phyloP scores from a whole-genome alignment of 2,329 filamentous ascomycete genomes.

The Didymosphaeria variabile region DNA sequence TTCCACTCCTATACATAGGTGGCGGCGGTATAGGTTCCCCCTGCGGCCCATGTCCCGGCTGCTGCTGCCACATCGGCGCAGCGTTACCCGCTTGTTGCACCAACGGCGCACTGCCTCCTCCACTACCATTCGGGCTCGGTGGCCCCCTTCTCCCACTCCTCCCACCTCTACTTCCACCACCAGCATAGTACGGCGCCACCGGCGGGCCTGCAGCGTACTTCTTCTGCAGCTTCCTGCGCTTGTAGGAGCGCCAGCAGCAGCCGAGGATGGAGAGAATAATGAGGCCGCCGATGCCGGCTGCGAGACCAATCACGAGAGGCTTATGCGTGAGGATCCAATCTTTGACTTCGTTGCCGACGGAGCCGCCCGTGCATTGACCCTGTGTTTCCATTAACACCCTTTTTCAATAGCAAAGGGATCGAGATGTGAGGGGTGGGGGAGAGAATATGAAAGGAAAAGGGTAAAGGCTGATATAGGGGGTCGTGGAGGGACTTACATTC shows the following conservation, averaged over 20 bases:
- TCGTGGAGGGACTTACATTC: conserved; percentile 61
- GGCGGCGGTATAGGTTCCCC: not conserved
- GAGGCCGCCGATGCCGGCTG: conserved; percentile 74
- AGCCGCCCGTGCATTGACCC: conserved; percentile 78
- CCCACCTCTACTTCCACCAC: not conserved
- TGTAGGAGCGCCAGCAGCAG: conserved; percentile 69
- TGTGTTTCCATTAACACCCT: conserved; percentile 29
- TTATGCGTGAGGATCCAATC: conserved; percentile 82
- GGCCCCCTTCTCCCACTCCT: conserved; percentile 9
- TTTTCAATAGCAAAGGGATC: too few species aligned
- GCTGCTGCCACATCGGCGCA: conserved; percentile 1
- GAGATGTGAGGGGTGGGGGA: not conserved
- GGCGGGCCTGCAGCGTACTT: conserved; percentile 32
- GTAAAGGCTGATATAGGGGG: not conserved
- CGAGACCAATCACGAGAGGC: conserved; percentile 82
- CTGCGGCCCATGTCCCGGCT: not conserved
- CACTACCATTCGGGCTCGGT: not conserved
- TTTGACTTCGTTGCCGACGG: conserved; percentile 73
- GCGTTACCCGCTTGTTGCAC: not conserved
- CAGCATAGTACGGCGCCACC: conserved; percentile 23
- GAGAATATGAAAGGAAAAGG: not conserved
- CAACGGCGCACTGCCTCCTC: not conserved
- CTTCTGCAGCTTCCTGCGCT: conserved; percentile 34
- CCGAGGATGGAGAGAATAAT: conserved; percentile 70
- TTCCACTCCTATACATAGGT: conserved; percentile 3